Base-by-base conservation (phyloP, 23 red algal species). In the Agarophyton chilense region DNA sequence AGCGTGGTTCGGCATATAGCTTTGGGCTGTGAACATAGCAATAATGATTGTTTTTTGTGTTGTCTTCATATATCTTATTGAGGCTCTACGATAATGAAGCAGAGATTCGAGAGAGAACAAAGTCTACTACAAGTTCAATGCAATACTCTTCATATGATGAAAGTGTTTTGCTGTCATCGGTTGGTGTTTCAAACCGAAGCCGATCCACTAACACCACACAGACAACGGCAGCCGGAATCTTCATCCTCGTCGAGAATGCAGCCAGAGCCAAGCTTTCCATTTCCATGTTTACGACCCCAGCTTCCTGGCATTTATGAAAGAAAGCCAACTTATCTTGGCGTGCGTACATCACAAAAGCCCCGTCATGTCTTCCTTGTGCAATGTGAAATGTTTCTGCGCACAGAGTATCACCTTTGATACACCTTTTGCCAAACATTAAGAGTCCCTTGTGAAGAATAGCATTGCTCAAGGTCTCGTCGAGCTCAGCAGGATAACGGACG, bases 361-460 rank as follows among this genome's bases (percentile, higher is more conserved):
- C 66, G 21, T 75, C 83, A 10, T 38, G 31, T 31, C 78, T 17
- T 33, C 65, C 83, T 65, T 88, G 83, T 32, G 64, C 83, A 4
- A 53, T 66, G 67, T 77, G 67, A 49, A 88, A 88, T 31, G 83
- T 88, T n/a, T 88, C 83, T 4, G 83, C 83, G 50, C 83, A 75
- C 33, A 88, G 33, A 10, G 83, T 88, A 42, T 74, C 83, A 54
- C 67, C 83, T 6, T 2, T 11, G 4, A 88, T 47, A 28, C 66
- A 75, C 24, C 26, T 41, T 0, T 34, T 8, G 9, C 54, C 71
- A 25, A 60, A 53, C 46, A 26, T 62, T 8, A 9, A 13, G 28
- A 17, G 7, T 10, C 67, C 67, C 39, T n/a, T 52, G 17, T 28
- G 22, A 9, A 76, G 14, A 24, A 88, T 38, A 25, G 35, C 39